Percentiles rank a stretch among this genome's conserved stretches.
phyloP scores from a whole-genome alignment of 2,329 filamentous ascomycete species.

The Mollisia scopiformis region DNA sequence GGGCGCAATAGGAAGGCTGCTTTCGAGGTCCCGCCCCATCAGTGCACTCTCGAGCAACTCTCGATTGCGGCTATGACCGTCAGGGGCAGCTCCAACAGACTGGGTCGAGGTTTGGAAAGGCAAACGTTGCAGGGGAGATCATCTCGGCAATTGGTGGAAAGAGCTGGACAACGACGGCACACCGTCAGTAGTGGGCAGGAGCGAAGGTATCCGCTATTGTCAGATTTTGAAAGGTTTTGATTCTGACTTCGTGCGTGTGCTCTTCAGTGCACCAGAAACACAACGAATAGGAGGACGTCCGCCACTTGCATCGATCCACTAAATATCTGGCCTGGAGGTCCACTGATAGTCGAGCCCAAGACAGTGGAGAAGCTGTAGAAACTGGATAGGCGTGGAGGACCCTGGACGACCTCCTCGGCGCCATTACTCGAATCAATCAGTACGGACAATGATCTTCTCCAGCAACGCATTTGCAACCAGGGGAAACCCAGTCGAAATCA shows the following conservation, averaged over 20 bases:
- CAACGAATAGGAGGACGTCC: not conserved
- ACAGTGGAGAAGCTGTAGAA: not conserved
- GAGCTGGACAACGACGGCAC: not conserved
- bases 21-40: not conserved
- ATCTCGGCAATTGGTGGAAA: not conserved
- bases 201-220: too few species aligned
- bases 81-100: not conserved
- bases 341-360: not conserved
- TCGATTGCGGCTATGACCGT: not conserved
- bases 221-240: not conserved
- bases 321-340: not conserved
- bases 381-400: not conserved
- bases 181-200: not conserved
- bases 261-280: not conserved
- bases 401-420: not conserved
- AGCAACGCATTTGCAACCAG: not conserved
- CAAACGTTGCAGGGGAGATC: not conserved
- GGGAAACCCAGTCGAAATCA: too few species aligned
- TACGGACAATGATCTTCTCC: not conserved
- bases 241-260: too few species aligned
- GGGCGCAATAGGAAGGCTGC: not conserved
- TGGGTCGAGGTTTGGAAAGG: not conserved
- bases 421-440: not conserved
- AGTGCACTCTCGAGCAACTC: not conserved
- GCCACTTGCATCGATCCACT: not conserved